Base-by-base conservation (phyloP, 257 asterid species). In the Solanum etuberosum region DNA sequence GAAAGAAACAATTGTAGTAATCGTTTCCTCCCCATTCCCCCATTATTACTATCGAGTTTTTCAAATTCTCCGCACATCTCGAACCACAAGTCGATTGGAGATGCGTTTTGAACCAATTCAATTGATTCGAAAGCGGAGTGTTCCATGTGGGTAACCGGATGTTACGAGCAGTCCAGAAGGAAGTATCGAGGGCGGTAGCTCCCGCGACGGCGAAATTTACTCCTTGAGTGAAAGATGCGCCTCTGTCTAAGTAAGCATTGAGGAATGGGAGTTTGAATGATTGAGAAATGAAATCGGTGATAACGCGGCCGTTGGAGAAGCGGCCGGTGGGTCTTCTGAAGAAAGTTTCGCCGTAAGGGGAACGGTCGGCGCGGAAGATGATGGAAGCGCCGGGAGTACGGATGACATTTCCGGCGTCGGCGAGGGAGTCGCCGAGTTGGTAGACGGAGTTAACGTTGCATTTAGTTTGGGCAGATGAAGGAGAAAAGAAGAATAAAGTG, bases 1-100 rank as follows among this genome's bases (percentile, higher is more conserved):
- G 71, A 15, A 37, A 54, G 46, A 83, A 57, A 3, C 74, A 34
- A 29, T 61, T 83, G 37, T 57, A 83, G n/a, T 83, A 83, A 16
- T 83, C 86, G 13, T 83, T 83, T 38, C 86, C 86, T 16, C 86
- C 86, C 74, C 73, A 83, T 67, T 83, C 77, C 8, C 86, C 86
- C 74, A 83, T 57, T 8, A 83, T 37, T 13, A 83, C 43, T 8
- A 83, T 48, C 9, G 86, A 35, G 9, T 59, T 40, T 40, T 35
- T 65, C 16, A 83, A 27, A 2, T 13, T 32, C 16, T 34, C n/a
- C 0, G 71, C 71, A 27, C 86, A 83, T 34, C 35, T 21, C 2
- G 70, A 32, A 5, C 76, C 57, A 32, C 77, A 35, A 2, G 86
- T 61, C 27, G 86, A 83, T 13, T 83, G 25, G 8, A 83, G 57